These are phyloP conservation scores for Lathyrus oleraceus DNA, from an alignment of 306 rosid genomes.

Conservation along the genomic window DNA sequence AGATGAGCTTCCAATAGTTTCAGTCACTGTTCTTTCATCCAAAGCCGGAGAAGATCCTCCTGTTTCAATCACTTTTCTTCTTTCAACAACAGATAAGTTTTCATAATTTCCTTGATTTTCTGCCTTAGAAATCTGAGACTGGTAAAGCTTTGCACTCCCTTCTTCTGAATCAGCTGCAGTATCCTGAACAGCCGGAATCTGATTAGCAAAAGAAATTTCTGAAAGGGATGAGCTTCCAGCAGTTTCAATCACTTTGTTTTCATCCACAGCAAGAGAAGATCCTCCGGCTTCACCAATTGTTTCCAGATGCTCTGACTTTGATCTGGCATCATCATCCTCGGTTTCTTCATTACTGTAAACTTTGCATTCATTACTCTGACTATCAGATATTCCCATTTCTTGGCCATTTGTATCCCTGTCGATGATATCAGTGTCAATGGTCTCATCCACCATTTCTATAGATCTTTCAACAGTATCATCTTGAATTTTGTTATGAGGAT, in stretches of 20 bases:
- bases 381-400: slow-evolving; percentile 16
- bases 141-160: slow-evolving; percentile 29
- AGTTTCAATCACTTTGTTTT: not conserved
- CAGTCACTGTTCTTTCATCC: not conserved
- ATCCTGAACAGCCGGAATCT: slow-evolving; percentile 36
- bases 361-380: too few relatives aligned
- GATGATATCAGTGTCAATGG: slow-evolving; percentile 25
- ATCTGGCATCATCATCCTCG: not conserved
- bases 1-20: slow-evolving; percentile 12
- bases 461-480: slow-evolving; percentile 36
- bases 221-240: slow-evolving; percentile 18
- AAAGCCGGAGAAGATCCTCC: slow-evolving; percentile 42
- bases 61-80: slow-evolving; percentile 26
- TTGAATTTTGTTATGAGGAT: slow-evolving; percentile 32
- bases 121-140: slow-evolving; percentile 43
- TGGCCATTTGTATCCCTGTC: slow-evolving; percentile 27
- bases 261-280: slow-evolving; percentile 38
- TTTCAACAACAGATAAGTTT: slow-evolving; percentile 29
- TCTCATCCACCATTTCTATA: slow-evolving; percentile 33
- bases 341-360: too few relatives aligned
- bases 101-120: slow-evolving; percentile 25
- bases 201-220: slow-evolving; percentile 32
- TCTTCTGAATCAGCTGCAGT: slow-evolving; percentile 30
- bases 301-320: slow-evolving; percentile 36
- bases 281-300: slow-evolving; percentile 37